Evolutionary conservation across 768 basidiomycete species (phyloP).

Genomic region (Podaxis carcinomalis): DNA sequence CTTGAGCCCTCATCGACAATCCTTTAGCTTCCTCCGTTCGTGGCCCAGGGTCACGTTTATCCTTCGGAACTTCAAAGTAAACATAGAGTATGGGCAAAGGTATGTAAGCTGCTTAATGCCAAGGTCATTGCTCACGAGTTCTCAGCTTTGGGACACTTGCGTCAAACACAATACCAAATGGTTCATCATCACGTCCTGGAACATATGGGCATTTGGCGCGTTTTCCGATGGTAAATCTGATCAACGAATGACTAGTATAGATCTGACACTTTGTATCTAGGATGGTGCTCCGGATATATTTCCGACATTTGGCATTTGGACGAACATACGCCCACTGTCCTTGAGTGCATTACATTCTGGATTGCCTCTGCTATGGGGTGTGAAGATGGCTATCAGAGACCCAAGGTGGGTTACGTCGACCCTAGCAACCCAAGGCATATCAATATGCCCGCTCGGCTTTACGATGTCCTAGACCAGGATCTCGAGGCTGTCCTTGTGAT

Average conservation of each 20-base stretch:
- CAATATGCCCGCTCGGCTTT: slow-evolving; percentile 8
- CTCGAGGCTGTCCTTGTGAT: slow-evolving; percentile 24
- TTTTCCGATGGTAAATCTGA: slow-evolving; percentile 46
- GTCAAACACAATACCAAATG: slow-evolving; percentile 41
- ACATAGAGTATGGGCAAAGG: slow-evolving; percentile 61
- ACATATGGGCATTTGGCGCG: slow-evolving; percentile 57
- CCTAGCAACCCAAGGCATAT: neutral
- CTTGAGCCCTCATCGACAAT: slow-evolving; percentile 12
- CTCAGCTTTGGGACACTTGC: slow-evolving; percentile 55
- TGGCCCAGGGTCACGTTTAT: slow-evolving; percentile 27
- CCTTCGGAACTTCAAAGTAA: slow-evolving; percentile 34
- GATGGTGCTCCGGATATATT: slow-evolving; percentile 50
- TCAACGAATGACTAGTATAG: neutral
- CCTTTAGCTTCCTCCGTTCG: slow-evolving; percentile 37
- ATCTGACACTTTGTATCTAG: slow-evolving; percentile 24
- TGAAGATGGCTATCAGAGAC: slow-evolving; percentile 26
- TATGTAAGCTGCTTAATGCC: slow-evolving; percentile 13
- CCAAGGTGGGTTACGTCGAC: slow-evolving; percentile 32
- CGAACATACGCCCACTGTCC: slow-evolving; percentile 38
- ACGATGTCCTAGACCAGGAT: slow-evolving; percentile 25
- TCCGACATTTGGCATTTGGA: slow-evolving; percentile 40
- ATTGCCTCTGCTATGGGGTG: slow-evolving; percentile 46
- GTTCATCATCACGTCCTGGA: slow-evolving; percentile 58
- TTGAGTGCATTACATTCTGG: slow-evolving; percentile 54
- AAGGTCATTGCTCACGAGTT: neutral